phyloP scores from a whole-genome alignment of 1,139 yeast species.

The Hanseniaspora sp. region DNA sequence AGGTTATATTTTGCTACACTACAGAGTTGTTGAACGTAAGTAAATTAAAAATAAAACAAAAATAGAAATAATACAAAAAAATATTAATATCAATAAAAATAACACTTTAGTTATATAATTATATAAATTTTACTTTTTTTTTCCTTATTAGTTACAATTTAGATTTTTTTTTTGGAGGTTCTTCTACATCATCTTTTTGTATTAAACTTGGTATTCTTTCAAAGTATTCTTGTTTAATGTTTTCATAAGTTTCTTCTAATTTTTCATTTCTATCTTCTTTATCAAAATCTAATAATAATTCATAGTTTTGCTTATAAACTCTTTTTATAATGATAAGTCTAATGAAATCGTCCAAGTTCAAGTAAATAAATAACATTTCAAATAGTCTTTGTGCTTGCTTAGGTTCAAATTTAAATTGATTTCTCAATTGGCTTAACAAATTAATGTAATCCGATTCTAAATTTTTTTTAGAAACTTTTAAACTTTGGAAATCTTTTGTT shows the following conservation, averaged over 20 bases:
- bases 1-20: conserved; percentile 68
- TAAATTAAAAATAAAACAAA: too few species aligned
- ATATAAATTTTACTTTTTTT: background rate
- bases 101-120: background rate
- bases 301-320: conserved; percentile 12
- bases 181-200: background rate
- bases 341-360: conserved; percentile 22
- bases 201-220: conserved; percentile 14
- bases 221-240: conserved; percentile 13
- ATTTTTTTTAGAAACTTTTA: conserved; percentile 31
- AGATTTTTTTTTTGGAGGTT: conserved; percentile 12
- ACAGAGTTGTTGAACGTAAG: conserved; percentile 63
- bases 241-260: conserved; percentile 10
- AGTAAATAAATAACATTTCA: conserved; percentile 59
- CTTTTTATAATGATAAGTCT: conserved; percentile 13
- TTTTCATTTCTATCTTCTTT: conserved; percentile 14
- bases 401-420: conserved; percentile 50
- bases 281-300: conserved; percentile 4
- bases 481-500: background rate
- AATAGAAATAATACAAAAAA: too few species aligned
- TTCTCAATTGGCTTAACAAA: conserved; percentile 23
- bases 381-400: conserved; percentile 68
- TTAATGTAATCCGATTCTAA: conserved; percentile 20
- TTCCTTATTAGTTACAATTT: background rate
- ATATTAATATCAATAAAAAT: too few species aligned